phyloP scores from a whole-genome alignment of 805 yeast genomes.

The Kodamaea neixiangensis region DNA sequence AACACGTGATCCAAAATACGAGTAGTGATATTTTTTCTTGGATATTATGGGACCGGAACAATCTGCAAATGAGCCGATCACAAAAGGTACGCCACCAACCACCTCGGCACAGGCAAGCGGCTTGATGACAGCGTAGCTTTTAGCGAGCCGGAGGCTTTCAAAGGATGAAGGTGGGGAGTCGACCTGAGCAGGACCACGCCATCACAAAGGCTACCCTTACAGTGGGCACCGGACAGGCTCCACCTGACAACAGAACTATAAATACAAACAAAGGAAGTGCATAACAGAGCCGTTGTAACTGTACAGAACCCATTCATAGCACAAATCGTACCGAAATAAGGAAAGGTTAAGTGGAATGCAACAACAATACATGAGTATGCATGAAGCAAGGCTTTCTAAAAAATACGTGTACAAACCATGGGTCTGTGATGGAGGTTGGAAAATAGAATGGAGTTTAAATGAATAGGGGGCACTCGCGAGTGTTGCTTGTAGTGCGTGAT shows the following conservation, averaged over 20 bases:
- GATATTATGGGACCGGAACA: background rate
- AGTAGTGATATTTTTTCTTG: background rate
- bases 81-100: background rate
- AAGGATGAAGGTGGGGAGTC: too few species aligned
- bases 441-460: background rate
- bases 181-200: too few species aligned
- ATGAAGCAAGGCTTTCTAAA: background rate
- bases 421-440: background rate
- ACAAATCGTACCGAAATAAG: background rate
- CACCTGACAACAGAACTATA: background rate
- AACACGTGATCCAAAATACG: background rate
- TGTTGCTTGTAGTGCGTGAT: too few species aligned
- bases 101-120: background rate
- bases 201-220: too few species aligned
- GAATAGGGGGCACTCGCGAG: too few species aligned
- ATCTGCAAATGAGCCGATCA: background rate
- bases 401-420: background rate
- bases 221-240: too few species aligned
- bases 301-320: slow-evolving; percentile 5
- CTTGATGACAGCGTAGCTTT: background rate
- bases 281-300: slow-evolving; percentile 6
- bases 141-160: too few species aligned
- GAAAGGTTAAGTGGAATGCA: background rate
- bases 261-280: background rate
- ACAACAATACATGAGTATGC: background rate